Conservation (phyloP, 306 rosid genomes). For the Cyclanthera cordifolia region DNA sequence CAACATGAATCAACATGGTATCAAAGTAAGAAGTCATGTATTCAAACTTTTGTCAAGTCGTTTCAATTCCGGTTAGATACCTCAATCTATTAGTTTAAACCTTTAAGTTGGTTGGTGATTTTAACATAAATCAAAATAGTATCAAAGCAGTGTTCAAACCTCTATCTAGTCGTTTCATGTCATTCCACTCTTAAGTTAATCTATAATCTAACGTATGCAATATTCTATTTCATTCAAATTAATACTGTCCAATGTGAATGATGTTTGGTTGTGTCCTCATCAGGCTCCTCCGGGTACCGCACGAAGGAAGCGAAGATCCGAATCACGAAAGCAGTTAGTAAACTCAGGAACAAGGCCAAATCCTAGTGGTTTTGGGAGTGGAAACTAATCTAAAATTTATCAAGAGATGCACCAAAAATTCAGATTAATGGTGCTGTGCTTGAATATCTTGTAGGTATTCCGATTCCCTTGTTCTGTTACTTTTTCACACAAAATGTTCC, state of each 20-base stretch:
- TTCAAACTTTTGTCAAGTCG: too few relatives aligned
- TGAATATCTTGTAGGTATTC: not conserved
- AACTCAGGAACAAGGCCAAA: conserved; percentile 48
- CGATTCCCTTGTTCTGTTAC: not conserved
- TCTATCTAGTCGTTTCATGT: too few relatives aligned
- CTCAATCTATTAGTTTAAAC: too few relatives aligned
- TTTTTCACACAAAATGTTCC: not conserved
- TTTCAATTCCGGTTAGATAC: too few relatives aligned
- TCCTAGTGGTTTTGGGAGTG: conserved; percentile 79
- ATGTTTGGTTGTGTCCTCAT: conserved; percentile 9
- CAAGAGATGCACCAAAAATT: not conserved
- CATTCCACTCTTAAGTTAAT: too few relatives aligned
- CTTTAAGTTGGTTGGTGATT: too few relatives aligned
- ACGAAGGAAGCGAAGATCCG: conserved; percentile 65
- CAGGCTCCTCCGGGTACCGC: conserved; percentile 85
- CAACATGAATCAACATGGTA: too few relatives aligned
- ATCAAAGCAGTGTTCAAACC: too few relatives aligned
- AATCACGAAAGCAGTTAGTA: conserved; percentile 39
- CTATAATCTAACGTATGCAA: too few relatives aligned
- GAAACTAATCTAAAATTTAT: conserved; percentile 26
- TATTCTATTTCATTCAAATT: too few relatives aligned
- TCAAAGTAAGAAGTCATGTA: too few relatives aligned
- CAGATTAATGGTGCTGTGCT: not conserved
- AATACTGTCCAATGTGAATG: not conserved
- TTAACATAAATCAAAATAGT: too few relatives aligned